Conservation (phyloP, 441 rosid genomes). For the Pelargonium citronellum region DNA sequence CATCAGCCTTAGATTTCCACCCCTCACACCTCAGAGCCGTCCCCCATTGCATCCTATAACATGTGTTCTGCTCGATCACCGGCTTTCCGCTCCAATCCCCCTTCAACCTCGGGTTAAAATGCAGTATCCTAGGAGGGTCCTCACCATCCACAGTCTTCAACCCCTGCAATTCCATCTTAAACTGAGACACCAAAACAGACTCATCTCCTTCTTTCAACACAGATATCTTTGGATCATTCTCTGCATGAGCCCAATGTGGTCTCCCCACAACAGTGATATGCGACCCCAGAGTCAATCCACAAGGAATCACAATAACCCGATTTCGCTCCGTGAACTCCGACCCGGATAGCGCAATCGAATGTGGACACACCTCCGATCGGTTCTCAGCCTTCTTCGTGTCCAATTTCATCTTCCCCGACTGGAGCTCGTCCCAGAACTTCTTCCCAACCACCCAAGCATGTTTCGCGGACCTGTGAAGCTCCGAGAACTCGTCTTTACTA, state of each 20-base stretch:
- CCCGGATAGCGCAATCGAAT: slow-evolving; percentile 33
- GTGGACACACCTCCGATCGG: slow-evolving; percentile 38
- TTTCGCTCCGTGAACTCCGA: slow-evolving; percentile 36
- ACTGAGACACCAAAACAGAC: not conserved
- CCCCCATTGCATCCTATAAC: slow-evolving; percentile 5
- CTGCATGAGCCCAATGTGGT: slow-evolving; percentile 42
- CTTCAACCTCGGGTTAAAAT: not conserved
- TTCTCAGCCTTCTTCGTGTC: slow-evolving; percentile 15
- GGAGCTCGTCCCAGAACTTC: slow-evolving; percentile 36
- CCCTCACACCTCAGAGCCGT: not conserved
- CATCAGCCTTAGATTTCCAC: slow-evolving; percentile 8
- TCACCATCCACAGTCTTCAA: not conserved
- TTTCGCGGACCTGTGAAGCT: slow-evolving; percentile 37
- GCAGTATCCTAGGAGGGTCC: not conserved
- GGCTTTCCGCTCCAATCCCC: slow-evolving; percentile 2
- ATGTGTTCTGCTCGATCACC: not conserved
- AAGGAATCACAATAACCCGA: slow-evolving; percentile 40
- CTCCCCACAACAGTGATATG: slow-evolving; percentile 42
- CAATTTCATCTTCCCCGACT: slow-evolving; percentile 22
- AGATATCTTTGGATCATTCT: slow-evolving; percentile 24
- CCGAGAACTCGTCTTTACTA: slow-evolving; percentile 36
- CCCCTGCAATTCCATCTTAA: not conserved
- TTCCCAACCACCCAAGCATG: slow-evolving; percentile 36
- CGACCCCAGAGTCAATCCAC: slow-evolving; percentile 44
- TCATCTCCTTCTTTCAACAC: slow-evolving; percentile 14